These are phyloP conservation scores for Linnemannia hyalina DNA, from an alignment of 192 early-diverging fungal species.

Conservation along the genomic window DNA sequence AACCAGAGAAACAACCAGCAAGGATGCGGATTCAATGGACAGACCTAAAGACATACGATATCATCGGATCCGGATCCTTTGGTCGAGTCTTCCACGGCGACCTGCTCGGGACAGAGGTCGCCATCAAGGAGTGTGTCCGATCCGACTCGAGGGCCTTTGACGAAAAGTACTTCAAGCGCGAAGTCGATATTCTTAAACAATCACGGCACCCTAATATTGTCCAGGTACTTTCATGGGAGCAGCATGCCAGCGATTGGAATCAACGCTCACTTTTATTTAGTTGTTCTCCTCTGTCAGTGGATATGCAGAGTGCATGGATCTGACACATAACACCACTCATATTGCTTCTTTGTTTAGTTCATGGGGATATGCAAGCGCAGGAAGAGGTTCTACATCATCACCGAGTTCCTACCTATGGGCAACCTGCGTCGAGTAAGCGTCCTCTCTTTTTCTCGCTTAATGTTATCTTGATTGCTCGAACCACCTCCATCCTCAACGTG, in stretches of 20 bases:
- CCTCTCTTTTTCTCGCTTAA: neutral
- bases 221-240: slow-evolving; percentile 19
- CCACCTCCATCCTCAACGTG: too few relatives aligned
- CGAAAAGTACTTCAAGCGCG: slow-evolving; percentile 55
- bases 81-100: slow-evolving; percentile 48
- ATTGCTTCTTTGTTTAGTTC: slow-evolving; percentile 21
- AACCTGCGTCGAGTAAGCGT: slow-evolving; percentile 34
- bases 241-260: neutral
- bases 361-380: slow-evolving; percentile 55
- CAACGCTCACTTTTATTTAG: neutral
- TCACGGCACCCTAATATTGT: slow-evolving; percentile 53
- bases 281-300: neutral
- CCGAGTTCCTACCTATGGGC: slow-evolving; percentile 49
- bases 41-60: slow-evolving; percentile 46
- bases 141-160: slow-evolving; percentile 51
- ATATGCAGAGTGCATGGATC: neutral
- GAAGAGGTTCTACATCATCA: slow-evolving; percentile 51
- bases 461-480: neutral
- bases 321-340: neutral
- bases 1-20: neutral
- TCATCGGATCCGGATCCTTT: slow-evolving; percentile 52
- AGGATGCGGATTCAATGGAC: slow-evolving; percentile 51
- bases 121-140: slow-evolving; percentile 54
- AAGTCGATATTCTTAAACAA: slow-evolving; percentile 47
- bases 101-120: slow-evolving; percentile 51